Conservation (phyloP, 2,329 filamentous ascomycete species). For the Aspergillus latus region DNA sequence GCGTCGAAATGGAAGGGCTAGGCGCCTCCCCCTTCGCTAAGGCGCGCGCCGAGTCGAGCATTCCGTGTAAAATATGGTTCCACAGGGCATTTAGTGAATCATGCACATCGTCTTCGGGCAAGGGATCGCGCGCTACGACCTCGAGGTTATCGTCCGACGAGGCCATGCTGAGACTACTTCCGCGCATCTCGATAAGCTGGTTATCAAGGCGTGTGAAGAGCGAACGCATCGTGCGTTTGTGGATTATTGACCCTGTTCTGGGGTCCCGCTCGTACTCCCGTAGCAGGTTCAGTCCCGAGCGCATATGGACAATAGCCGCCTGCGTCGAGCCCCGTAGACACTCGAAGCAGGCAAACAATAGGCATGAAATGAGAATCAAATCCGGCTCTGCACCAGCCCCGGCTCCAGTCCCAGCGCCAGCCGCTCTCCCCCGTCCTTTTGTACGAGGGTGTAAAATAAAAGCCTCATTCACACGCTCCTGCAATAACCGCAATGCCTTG, state of each 20-base stretch:
- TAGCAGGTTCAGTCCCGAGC: slow-evolving; percentile 7
- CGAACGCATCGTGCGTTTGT: not conserved
- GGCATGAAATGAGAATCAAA: slow-evolving; percentile 7
- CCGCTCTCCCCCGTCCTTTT: not conserved
- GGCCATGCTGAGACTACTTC: not conserved
- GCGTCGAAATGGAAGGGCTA: not conserved
- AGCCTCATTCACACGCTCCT: not conserved
- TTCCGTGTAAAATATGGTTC: slow-evolving; percentile 9
- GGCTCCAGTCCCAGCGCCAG: too few relatives aligned
- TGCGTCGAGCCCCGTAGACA: not conserved
- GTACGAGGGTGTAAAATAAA: too few relatives aligned
- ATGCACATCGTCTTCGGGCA: not conserved
- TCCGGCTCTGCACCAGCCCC: not conserved
- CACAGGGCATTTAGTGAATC: slow-evolving; percentile 4
- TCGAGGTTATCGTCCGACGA: not conserved
- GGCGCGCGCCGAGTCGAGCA: not conserved
- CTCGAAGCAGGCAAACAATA: slow-evolving; percentile 13
- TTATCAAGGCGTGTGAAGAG: slow-evolving; percentile 11
- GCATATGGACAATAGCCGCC: slow-evolving; percentile 9
- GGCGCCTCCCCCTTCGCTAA: not conserved
- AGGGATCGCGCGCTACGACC: not conserved
- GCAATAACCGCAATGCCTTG: slow-evolving; percentile 3
- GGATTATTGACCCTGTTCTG: not conserved
- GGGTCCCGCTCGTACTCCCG: slow-evolving; percentile 4
- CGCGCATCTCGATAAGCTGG: slow-evolving; percentile 11